These are phyloP conservation scores for Globisporangium paroecandrum DNA, from an alignment of 352 stramenopile genomes.

Conservation along the genomic window DNA sequence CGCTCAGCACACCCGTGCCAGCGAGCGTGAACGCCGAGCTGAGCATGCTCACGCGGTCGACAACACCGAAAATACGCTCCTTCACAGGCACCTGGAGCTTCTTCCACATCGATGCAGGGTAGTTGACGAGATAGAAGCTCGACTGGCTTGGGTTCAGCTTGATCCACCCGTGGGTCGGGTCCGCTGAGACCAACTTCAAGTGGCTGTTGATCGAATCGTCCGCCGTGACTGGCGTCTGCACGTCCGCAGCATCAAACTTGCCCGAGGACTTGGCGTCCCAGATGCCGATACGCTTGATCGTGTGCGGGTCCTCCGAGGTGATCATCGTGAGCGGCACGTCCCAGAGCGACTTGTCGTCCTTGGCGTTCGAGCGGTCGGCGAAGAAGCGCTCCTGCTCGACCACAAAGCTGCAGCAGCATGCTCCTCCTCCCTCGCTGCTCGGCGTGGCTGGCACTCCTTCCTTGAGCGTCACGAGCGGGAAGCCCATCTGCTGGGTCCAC, in stretches of 20 bases:
- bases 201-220: constrained; percentile 84
- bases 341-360: constrained; percentile 76
- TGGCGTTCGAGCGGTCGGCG: constrained; percentile 71
- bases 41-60: constrained; percentile 91
- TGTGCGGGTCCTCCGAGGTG: constrained; percentile 37
- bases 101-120: constrained; percentile 84
- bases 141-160: constrained; percentile 96
- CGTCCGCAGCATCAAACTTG: constrained; percentile 16
- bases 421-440: constrained; percentile 10
- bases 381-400: constrained; percentile 94
- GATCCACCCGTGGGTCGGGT: constrained; percentile 72
- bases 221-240: constrained; percentile 44
- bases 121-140: constrained; percentile 94
- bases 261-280: constrained; percentile 52
- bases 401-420: constrained; percentile 49
- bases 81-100: constrained; percentile 62
- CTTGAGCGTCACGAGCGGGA: constrained; percentile 87
- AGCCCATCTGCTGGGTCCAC: constrained; percentile 95
- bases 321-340: constrained; percentile 82
- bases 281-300: constrained; percentile 60
- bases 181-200: constrained; percentile 46
- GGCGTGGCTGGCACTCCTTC: constrained; percentile 13
- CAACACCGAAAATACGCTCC: constrained; percentile 50
- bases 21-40: constrained; percentile 92
- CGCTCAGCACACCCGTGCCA: constrained; percentile 36